Conservation (phyloP, 768 basidiomycete genomes). For the Lentinula detonsa region DNA sequence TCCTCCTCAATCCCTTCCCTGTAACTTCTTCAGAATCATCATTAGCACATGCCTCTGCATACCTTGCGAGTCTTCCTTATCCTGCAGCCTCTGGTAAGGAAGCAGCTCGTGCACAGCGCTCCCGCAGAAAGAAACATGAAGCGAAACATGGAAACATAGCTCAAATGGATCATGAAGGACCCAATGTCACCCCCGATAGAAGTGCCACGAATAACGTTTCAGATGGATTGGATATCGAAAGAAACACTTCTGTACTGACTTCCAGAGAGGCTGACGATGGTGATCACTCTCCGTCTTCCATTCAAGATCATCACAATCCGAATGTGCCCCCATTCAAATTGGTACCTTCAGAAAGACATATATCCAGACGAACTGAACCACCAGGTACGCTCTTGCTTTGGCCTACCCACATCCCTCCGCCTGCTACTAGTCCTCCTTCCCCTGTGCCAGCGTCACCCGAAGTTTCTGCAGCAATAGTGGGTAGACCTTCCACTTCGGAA, state of each 20-base stretch:
- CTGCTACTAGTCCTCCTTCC: background rate
- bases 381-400: background rate
- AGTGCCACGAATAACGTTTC: background rate
- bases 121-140: background rate
- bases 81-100: slow-evolving; percentile 11
- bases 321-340: background rate
- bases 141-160: background rate
- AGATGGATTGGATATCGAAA: background rate
- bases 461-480: background rate
- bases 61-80: slow-evolving; percentile 19
- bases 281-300: background rate
- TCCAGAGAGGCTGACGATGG: background rate
- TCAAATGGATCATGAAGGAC: background rate
- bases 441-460: slow-evolving; percentile 1
- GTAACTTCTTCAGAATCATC: slow-evolving; percentile 13
- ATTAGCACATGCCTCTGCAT: slow-evolving; percentile 16
- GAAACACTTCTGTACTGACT: background rate
- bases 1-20: slow-evolving; percentile 56
- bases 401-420: background rate
- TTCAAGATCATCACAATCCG: background rate
- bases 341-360: background rate
- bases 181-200: background rate
- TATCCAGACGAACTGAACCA: background rate
- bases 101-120: background rate
- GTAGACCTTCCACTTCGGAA: background rate